Percentiles rank a stretch among this genome's conserved stretches.
These are phyloP conservation scores for Talaromyces proteolyticus DNA, from an alignment of 495 filamentous ascomycete species.

Conservation along the genomic window DNA sequence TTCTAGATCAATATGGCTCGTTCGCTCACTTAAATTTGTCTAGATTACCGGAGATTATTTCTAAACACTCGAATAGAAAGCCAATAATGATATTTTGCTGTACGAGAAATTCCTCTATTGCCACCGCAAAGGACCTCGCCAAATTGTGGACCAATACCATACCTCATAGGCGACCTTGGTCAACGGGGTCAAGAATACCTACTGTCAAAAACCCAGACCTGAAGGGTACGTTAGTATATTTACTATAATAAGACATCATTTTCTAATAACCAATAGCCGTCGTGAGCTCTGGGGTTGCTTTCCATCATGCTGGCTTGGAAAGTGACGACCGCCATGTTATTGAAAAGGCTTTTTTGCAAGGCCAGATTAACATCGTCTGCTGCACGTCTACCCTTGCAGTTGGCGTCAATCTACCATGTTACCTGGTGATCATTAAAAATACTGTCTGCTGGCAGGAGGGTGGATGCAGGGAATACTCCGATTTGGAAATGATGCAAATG, in stretches of 20 bases:
- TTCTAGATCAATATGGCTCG: too few species aligned
- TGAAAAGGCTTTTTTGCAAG: slow-evolving; percentile 68
- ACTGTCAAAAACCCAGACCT: slow-evolving; percentile 60
- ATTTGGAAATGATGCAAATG: slow-evolving; percentile 98
- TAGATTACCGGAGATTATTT: slow-evolving; percentile 68
- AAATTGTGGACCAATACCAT: slow-evolving; percentile 56
- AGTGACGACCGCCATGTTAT: slow-evolving; percentile 61
- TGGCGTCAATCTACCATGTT: slow-evolving; percentile 88
- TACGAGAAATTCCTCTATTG: slow-evolving; percentile 70
- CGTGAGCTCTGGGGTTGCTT: slow-evolving; percentile 71
- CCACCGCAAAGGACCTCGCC: slow-evolving; percentile 69
- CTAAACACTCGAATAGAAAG: slow-evolving; percentile 69
- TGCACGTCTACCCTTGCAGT: slow-evolving; percentile 94
- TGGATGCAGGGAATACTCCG: slow-evolving; percentile 70
- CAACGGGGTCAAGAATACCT: slow-evolving; percentile 48
- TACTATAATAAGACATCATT: neutral
- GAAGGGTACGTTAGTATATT: slow-evolving; percentile 27
- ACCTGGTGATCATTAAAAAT: slow-evolving; percentile 90
- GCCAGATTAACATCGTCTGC: slow-evolving; percentile 81
- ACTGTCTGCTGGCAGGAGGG: slow-evolving; percentile 67
- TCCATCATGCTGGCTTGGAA: slow-evolving; percentile 89
- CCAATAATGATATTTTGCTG: slow-evolving; percentile 93
- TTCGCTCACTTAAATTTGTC: too few species aligned
- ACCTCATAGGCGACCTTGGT: slow-evolving; percentile 60
- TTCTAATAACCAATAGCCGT: slow-evolving; percentile 32